Conservation (phyloP, 306 rosid species). For the Inga laurina region DNA sequence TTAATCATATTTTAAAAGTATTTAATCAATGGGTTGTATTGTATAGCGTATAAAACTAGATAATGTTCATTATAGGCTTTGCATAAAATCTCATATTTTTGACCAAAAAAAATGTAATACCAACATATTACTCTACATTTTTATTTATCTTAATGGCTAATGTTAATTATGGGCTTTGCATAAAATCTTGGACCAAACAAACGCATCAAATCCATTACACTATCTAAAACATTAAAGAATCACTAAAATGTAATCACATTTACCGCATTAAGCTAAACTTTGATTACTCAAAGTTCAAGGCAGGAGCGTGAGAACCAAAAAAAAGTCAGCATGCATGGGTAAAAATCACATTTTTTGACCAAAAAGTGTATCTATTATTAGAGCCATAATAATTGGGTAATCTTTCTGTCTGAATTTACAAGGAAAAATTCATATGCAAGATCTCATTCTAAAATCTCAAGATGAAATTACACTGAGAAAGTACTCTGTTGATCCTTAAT, state of each 20-base stretch:
- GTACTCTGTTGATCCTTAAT: not conserved
- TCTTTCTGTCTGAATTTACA: not conserved
- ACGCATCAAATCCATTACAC: not conserved
- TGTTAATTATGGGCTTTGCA: not conserved
- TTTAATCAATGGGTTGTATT: not conserved
- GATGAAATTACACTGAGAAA: not conserved
- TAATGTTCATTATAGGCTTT: no score
- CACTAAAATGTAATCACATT: not conserved
- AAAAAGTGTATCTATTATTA: not conserved
- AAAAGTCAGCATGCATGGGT: not conserved
- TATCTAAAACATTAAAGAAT: not conserved
- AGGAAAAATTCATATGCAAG: not conserved
- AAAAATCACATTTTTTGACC: not conserved
- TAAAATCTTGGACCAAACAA: not conserved
- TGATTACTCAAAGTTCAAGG: not conserved
- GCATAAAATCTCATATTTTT: no score
- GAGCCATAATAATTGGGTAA: not conserved
- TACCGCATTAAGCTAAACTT: not conserved
- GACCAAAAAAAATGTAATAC: no score
- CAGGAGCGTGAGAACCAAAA: not conserved
- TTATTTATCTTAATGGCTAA: no score
- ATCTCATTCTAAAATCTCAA: not conserved
- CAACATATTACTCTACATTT: no score
- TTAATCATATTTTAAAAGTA: not conserved
- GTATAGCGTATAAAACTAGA: not conserved